Evolutionary conservation across 2,329 filamentous ascomycete species (phyloP).

Genomic region (Fusarium gaditjirri): DNA sequence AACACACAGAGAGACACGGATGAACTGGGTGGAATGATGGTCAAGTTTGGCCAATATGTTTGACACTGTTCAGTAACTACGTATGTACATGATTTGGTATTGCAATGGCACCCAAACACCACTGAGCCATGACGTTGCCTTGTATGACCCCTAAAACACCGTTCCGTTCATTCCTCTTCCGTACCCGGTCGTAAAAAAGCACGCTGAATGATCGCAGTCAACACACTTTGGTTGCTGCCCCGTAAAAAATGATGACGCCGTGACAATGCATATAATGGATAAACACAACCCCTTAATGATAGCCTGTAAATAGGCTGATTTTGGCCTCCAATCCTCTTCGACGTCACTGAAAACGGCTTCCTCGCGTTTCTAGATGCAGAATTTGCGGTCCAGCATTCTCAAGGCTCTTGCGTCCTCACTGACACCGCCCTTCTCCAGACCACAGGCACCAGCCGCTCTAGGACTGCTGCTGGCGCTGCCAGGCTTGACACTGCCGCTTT

Average conservation of each 20-base stretch:
- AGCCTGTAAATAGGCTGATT: background rate
- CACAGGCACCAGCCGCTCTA: constrained; percentile 41
- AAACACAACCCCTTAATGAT: constrained; percentile 21
- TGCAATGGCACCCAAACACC: constrained; percentile 30
- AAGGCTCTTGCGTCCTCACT: constrained; percentile 73
- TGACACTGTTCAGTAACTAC: constrained; percentile 34
- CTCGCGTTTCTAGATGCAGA: constrained; percentile 49
- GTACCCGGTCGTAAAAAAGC: constrained; percentile 34
- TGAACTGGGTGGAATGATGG: background rate
- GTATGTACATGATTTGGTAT: constrained; percentile 33
- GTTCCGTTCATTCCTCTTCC: constrained; percentile 24
- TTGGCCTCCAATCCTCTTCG: background rate
- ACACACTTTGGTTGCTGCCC: constrained; percentile 32
- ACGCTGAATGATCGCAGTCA: constrained; percentile 41
- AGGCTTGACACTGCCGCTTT: constrained; percentile 58
- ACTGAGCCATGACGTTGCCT: constrained; percentile 10
- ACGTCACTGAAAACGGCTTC: background rate
- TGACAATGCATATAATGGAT: constrained; percentile 41
- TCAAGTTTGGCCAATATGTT: constrained; percentile 15
- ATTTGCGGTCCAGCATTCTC: constrained; percentile 72
- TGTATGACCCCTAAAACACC: constrained; percentile 30
- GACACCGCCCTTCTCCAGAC: constrained; percentile 55
- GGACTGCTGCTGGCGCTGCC: constrained; percentile 57
- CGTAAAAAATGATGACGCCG: constrained; percentile 41
- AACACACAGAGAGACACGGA: background rate